These are phyloP conservation scores for Maudiozyma barnettii DNA, from an alignment of 805 yeast species.

Conservation along the genomic window DNA sequence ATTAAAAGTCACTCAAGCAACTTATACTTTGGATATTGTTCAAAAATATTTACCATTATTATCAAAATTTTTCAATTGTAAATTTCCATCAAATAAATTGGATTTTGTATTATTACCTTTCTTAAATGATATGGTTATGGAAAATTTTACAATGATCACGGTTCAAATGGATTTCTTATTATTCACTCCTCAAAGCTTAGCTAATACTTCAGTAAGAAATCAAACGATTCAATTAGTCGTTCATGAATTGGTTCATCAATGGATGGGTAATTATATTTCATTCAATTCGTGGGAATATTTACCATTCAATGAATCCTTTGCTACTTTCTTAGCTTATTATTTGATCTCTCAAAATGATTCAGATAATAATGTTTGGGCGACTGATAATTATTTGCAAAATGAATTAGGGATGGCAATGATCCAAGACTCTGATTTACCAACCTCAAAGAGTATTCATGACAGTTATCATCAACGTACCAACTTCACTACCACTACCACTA, in stretches of 20 bases:
- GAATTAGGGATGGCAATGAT: slow-evolving; percentile 13
- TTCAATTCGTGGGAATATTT: slow-evolving; percentile 60
- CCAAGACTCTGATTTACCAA: slow-evolving; percentile 8
- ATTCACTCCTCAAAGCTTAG: slow-evolving; percentile 28
- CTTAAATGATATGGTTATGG: slow-evolving; percentile 71
- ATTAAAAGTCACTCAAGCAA: slow-evolving; percentile 36
- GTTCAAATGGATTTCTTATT: slow-evolving; percentile 44
- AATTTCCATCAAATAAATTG: slow-evolving; percentile 52
- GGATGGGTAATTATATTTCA: slow-evolving; percentile 62
- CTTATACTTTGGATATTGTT: slow-evolving; percentile 42
- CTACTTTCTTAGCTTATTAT: slow-evolving; percentile 58
- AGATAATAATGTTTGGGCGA: slow-evolving; percentile 19
- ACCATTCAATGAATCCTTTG: slow-evolving; percentile 74
- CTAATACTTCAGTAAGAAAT: slow-evolving; percentile 18
- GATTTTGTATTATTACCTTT: slow-evolving; percentile 65
- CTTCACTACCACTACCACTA: too few relatives aligned
- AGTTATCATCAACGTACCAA: slow-evolving; percentile 7
- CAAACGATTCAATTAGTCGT: slow-evolving; percentile 47
- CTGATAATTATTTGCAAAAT: slow-evolving; percentile 16
- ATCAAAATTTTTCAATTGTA: slow-evolving; percentile 34
- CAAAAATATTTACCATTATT: slow-evolving; percentile 40
- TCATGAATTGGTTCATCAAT: slow-evolving; percentile 73
- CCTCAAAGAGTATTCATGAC: slow-evolving; percentile 11
- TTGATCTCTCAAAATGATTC: slow-evolving; percentile 29
- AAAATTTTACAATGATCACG: slow-evolving; percentile 64